Conservation (phyloP, 352 stramenopile species). For the Phytophthora pini region DNA sequence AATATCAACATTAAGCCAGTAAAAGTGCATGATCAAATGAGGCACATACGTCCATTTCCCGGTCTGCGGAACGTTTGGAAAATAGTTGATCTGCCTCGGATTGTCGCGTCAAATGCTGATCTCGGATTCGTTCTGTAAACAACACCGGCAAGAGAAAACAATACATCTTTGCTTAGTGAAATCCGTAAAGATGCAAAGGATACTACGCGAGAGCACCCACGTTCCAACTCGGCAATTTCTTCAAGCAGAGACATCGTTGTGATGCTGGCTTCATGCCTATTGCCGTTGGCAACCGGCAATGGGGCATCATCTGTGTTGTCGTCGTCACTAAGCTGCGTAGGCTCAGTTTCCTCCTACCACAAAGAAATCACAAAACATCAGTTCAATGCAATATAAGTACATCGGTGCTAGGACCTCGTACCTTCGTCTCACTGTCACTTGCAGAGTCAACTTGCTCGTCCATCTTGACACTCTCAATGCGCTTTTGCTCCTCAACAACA, state of each 20-base stretch:
- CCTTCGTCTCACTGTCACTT: constrained; percentile 17
- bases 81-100: constrained; percentile 47
- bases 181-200: neutral
- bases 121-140: constrained; percentile 42
- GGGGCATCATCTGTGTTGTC: constrained; percentile 2
- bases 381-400: neutral
- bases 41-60: constrained; percentile 49
- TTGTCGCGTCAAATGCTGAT: constrained; percentile 47
- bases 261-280: constrained; percentile 7
- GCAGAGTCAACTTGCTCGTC: neutral
- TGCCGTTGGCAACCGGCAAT: neutral
- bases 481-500: neutral
- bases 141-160: neutral
- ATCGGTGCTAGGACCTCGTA: neutral
- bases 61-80: constrained; percentile 48
- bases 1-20: neutral
- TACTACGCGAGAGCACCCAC: constrained; percentile 10
- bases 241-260: constrained; percentile 34
- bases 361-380: neutral
- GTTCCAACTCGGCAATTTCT: constrained; percentile 62
- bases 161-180: constrained; percentile 2
- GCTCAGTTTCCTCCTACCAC: constrained; percentile 13
- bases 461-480: neutral
- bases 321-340: neutral
- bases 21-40: neutral